Base-by-base conservation (phyloP, 208 protist genomes). In the Porcisia hertigi region DNA sequence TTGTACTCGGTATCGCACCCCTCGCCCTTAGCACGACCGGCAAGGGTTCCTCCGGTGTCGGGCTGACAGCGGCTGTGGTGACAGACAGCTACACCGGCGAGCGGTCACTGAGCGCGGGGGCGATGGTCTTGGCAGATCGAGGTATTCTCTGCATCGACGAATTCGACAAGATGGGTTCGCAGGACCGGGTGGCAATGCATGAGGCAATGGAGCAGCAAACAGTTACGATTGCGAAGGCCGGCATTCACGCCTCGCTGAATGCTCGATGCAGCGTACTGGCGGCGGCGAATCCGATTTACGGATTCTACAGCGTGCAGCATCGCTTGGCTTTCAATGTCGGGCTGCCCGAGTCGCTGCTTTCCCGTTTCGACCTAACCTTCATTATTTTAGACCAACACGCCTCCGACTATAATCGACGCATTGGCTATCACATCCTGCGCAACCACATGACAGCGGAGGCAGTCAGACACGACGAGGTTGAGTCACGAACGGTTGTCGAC, bases 171-270 rank as follows among this genome's bases (percentile, higher is more conserved):
- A 99, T 99, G 99, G 89, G 81, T 55, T 88, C 98, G 53, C 85
- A 94, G 39, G 99, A 99, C 86, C 88, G 94, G 41, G 94, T 98
- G n/a, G 96, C 97, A 6, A 99, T 99, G 92, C 97, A 99, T 86
- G 97, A 99, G 89, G 99, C 99, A 30, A 99, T 99, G 99, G 99
- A 99, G 87, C 99, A 99, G 87, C 99, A 99, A 85, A 99, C 99
- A 0, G 99, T 99, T 1, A 99, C 99, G 3, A 99, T 99, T 71
- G 92, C 97, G 34, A 99, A 99, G 92, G 99, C 99, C 5, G 99
- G 99, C 71, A 99, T 99, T 69, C 99, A 99, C 83, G 96, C 99
- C 8, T 97, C 98, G 18, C 88, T 99, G 9, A 99, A 99, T 84
- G 99, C 99, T 6, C 90, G 99, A 66, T 99, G 99, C 90, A 92